A percentile compares a stretch with the other conserved stretches of the same genome.
Evolutionary conservation across 345 rosid species (phyloP).

Genomic region (Salix exigua): DNA sequence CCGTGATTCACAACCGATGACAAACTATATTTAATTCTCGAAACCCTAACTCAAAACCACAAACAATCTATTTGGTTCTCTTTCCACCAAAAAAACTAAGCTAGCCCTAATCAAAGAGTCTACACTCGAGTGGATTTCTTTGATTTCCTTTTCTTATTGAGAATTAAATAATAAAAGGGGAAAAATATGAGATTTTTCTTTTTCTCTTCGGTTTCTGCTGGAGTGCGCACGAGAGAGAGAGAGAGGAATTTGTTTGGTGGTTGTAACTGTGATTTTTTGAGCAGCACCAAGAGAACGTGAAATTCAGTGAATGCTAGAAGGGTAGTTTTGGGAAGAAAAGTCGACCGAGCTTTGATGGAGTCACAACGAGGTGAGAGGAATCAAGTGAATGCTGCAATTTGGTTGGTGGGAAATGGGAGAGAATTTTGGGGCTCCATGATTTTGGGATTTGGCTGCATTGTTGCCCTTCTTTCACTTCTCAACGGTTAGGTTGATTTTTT

Average conservation of each 20-base stretch:
- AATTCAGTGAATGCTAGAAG: conserved; percentile 4
- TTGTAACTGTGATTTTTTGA: neutral
- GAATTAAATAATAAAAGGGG: neutral
- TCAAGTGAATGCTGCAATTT: neutral
- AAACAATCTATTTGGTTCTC: neutral
- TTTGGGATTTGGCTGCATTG: neutral
- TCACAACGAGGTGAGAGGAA: neutral
- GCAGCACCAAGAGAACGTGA: neutral
- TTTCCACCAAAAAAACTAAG: neutral
- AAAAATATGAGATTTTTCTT: neutral
- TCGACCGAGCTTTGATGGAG: neutral
- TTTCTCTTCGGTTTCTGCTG: neutral
- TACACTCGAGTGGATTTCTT: neutral
- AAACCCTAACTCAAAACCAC: conserved; percentile 22
- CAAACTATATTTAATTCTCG: neutral
- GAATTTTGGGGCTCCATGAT: neutral
- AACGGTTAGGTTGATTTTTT: no score
- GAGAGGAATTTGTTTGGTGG: neutral
- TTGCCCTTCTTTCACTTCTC: neutral
- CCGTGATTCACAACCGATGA: neutral
- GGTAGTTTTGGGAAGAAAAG: conserved; percentile 11
- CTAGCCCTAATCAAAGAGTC: conserved; percentile 5
- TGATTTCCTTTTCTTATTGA: neutral
- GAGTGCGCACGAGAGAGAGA: neutral
- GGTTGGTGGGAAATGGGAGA: neutral